These are phyloP conservation scores for Penicillium digitatum DNA, from an alignment of 2,329 filamentous ascomycete species.

Conservation along the genomic window DNA sequence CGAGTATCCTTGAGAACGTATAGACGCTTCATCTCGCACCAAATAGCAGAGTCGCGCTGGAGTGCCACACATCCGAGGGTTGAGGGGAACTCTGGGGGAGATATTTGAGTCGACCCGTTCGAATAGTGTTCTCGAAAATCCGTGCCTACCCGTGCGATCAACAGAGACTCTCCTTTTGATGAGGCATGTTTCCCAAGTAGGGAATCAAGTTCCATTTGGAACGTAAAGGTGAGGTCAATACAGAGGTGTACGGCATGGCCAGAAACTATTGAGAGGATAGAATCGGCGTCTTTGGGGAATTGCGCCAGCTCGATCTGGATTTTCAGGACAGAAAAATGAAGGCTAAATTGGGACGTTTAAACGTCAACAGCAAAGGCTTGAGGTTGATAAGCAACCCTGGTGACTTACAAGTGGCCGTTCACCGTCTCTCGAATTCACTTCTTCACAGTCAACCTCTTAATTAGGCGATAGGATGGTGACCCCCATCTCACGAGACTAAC, in stretches of 20 bases:
- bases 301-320: slow-evolving; percentile 36
- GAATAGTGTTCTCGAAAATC: background rate
- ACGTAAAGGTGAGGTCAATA: slow-evolving; percentile 55
- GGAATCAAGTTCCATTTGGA: slow-evolving; percentile 49
- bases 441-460: background rate
- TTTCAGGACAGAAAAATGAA: slow-evolving; percentile 5
- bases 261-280: slow-evolving; percentile 43
- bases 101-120: background rate
- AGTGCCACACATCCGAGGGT: slow-evolving; percentile 51
- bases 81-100: background rate
- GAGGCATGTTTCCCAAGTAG: slow-evolving; percentile 54
- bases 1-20: slow-evolving; percentile 50
- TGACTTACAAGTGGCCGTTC: background rate
- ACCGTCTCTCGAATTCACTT: background rate
- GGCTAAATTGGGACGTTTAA: background rate
- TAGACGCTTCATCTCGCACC: slow-evolving; percentile 57
- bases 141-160: slow-evolving; percentile 41
- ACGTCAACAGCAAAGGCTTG: background rate
- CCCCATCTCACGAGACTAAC: background rate
- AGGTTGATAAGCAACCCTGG: background rate
- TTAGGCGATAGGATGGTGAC: background rate
- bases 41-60: slow-evolving; percentile 31
- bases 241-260: slow-evolving; percentile 45
- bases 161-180: slow-evolving; percentile 45
- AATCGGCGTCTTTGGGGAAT: slow-evolving; percentile 42